Conservation (phyloP, 1,284 basidiomycete genomes). For the Mycosarcoma maydis region DNA sequence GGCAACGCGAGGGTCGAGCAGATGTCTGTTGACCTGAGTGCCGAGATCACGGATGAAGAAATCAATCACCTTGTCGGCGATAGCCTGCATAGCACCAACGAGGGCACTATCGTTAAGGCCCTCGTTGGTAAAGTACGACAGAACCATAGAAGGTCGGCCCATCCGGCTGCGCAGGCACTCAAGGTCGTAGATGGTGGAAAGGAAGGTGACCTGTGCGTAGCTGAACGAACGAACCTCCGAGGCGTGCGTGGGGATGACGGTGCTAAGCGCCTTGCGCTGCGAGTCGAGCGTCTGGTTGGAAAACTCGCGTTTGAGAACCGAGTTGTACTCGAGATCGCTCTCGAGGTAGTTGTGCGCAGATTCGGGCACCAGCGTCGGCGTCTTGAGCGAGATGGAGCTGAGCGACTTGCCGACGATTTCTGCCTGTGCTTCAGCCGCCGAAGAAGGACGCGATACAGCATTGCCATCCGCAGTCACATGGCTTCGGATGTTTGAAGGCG, state of each 20-base stretch:
- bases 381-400: conserved; percentile 83
- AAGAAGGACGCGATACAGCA: conserved; percentile 55
- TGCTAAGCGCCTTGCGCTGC: conserved; percentile 62
- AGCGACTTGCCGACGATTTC: conserved; percentile 73
- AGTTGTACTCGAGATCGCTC: conserved; percentile 92
- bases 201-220: conserved; percentile 85
- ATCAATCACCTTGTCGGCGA: conserved; percentile 80
- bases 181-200: conserved; percentile 86
- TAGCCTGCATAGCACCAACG: conserved; percentile 80
- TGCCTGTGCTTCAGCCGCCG: conserved; percentile 76
- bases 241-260: conserved; percentile 75
- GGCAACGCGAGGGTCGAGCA: conserved; percentile 78
- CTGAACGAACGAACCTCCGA: conserved; percentile 81
- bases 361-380: conserved; percentile 85
- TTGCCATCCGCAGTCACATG: conserved; percentile 14
- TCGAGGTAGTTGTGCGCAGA: conserved; percentile 83
- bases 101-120: conserved; percentile 78
- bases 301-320: conserved; percentile 75
- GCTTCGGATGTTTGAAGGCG: conserved; percentile 31
- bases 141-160: conserved; percentile 82
- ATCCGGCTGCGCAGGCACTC: conserved; percentile 85
- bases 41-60: conserved; percentile 64
- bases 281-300: conserved; percentile 52
- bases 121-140: conserved; percentile 88
- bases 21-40: conserved; percentile 78